Conservation (phyloP, 306 rosid genomes). For the Trifolium subterraneum region DNA sequence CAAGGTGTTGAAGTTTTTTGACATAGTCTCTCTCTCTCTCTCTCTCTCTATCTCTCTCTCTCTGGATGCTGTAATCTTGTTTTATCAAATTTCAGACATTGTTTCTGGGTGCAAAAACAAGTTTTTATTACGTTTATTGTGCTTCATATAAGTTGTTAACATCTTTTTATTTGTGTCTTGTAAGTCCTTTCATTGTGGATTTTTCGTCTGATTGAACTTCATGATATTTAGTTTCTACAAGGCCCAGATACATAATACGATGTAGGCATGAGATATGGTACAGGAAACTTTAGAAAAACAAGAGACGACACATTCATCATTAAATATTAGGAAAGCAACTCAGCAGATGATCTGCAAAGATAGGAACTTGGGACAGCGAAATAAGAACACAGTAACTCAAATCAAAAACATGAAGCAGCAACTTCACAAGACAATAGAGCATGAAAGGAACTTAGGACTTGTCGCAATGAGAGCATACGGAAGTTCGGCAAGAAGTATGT, state of each 20-base stretch:
- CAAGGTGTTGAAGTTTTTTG: neutral
- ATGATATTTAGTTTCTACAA: neutral
- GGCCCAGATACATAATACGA: neutral
- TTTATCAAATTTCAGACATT: conserved; percentile 29
- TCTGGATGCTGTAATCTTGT: neutral
- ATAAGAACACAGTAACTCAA: neutral
- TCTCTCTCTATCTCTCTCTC: neutral
- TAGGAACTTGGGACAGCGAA: neutral
- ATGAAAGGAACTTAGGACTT: neutral
- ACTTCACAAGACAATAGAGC: neutral
- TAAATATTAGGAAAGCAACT: neutral
- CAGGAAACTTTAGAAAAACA: neutral
- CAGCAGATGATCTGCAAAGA: neutral
- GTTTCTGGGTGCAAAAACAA: conserved; percentile 1
- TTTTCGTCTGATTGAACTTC: neutral
- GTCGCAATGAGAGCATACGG: neutral
- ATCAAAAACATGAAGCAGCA: neutral
- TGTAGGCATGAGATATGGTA: neutral
- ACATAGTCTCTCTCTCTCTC: neutral
- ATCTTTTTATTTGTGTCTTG: neutral
- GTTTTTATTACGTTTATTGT: neutral
- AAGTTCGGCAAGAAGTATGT: neutral
- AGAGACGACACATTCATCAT: neutral
- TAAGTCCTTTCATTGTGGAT: neutral
- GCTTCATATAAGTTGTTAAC: neutral